A percentile compares a stretch with the other conserved stretches of the same genome.
Evolutionary conservation across 2,329 filamentous ascomycete species (phyloP).

Genomic region (Moelleriella libera): DNA sequence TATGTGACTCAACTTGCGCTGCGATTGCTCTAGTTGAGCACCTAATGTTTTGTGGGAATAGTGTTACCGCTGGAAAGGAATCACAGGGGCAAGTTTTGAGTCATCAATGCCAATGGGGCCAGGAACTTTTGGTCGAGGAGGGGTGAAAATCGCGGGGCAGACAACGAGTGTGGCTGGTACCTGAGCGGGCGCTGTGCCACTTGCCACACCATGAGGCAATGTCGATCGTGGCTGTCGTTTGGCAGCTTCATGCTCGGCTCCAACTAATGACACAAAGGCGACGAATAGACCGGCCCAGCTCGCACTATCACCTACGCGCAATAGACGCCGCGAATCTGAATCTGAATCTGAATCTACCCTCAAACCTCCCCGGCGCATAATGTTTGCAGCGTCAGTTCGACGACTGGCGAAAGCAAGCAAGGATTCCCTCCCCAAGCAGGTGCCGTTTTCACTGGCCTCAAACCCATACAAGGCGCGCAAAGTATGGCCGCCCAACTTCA

Average conservation of each 20-base stretch:
- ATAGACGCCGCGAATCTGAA: no score
- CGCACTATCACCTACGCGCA: no score
- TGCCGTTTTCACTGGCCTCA: conserved; percentile 24
- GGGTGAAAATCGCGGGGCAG: conserved; percentile 24
- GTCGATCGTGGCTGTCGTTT: background rate
- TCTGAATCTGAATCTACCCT: no score
- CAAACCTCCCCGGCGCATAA: conserved; percentile 5
- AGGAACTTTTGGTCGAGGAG: conserved; percentile 9
- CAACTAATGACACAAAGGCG: no score
- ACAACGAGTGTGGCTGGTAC: background rate
- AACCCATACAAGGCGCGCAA: conserved; percentile 55
- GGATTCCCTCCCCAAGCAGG: conserved; percentile 11
- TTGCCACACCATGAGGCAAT: background rate
- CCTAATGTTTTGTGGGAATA: no score
- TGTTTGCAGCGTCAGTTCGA: conserved; percentile 20
- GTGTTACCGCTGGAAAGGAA: no score
- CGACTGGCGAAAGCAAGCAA: conserved; percentile 18
- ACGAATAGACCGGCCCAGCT: no score
- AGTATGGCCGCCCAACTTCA: conserved; percentile 67
- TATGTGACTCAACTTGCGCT: no score
- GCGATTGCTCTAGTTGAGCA: no score
- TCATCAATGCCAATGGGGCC: background rate
- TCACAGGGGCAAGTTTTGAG: no score
- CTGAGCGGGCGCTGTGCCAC: background rate
- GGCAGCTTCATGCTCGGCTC: background rate